Percentiles rank a stretch among this genome's conserved stretches.
Evolutionary conservation across 2,329 filamentous ascomycete genomes (phyloP).

Genomic region (Aspergillus sojae): DNA sequence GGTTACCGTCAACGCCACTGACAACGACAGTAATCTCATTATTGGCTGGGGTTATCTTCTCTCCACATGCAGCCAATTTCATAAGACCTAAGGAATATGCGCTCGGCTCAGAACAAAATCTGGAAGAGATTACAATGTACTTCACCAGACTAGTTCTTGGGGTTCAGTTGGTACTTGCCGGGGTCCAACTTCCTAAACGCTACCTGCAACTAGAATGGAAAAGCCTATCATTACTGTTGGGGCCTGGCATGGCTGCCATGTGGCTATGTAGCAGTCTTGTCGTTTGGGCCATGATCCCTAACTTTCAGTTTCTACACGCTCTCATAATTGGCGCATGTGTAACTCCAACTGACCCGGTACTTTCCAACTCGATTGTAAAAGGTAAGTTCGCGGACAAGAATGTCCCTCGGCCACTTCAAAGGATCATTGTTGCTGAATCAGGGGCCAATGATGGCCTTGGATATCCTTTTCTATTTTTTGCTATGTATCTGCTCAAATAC

Average conservation of each 20-base stretch:
- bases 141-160: constrained; percentile 87
- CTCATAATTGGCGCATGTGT: constrained; percentile 81
- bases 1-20: constrained; percentile 3
- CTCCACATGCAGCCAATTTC: constrained; percentile 74
- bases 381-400: constrained; percentile 92
- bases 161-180: constrained; percentile 85
- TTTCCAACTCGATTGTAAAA: constrained; percentile 90
- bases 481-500: constrained; percentile 81
- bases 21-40: constrained; percentile 72
- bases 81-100: constrained; percentile 78
- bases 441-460: constrained; percentile 88
- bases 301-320: constrained; percentile 74
- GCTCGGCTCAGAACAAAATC: constrained; percentile 54
- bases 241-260: constrained; percentile 83
- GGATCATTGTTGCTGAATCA: constrained; percentile 78
- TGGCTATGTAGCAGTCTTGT: constrained; percentile 81
- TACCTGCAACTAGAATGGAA: constrained; percentile 81
- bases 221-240: constrained; percentile 71
- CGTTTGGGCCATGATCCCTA: constrained; percentile 74
- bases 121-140: constrained; percentile 76
- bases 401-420: constrained; percentile 77
- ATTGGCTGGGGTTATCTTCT: constrained; percentile 75
- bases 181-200: constrained; percentile 81
- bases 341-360: constrained; percentile 86
- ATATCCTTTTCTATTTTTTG: constrained; percentile 85